Evolutionary conservation across 1,139 yeast genomes (phyloP), one percentile per base, ranked within the genome.

Genomic region (Casaregolazyma suthepensis): DNA sequence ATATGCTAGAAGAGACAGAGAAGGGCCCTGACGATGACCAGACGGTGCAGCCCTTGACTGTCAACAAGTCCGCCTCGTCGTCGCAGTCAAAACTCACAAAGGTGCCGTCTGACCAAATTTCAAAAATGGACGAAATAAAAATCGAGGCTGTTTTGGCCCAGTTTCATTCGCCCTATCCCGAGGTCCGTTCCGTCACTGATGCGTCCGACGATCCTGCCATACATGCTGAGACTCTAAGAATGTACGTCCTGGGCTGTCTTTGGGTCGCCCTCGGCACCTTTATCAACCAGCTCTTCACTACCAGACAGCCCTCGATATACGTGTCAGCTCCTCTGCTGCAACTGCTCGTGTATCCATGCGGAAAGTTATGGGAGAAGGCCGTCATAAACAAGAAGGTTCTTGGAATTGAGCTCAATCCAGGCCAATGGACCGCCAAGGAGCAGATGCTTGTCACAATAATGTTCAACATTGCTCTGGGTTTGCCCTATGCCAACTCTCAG

Each of bases 381-480:
- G 29, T 51, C 23, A 50, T 50, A 12, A 40, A 31, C 9, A 13
- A 23, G 7, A n/a, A 26, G 18, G 42, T 26, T 5, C 12, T 26
- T n/a, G 52, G 68, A 43, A 54, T 82, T 17, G 87, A 87, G 4
- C 74, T 75, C 53, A 75, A 82, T 66, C 82, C 83, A 1, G 84
- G 84, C 6, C 81, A 82, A 5, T 85, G 88, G 87, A 72, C 76
- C 37, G 75, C 71, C 61, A 85, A 85, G 66, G 93, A 85, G 64
- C 88, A 85, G 71, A 80, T 82, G 82, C 71, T 81, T 56, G 73
- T 43, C 66, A 74, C 55, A 13, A 54, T 54, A 5, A 54, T 54
- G 56, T 54, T 54, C 49, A 54, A 50, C 31, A 51, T 54, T 75
- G 76, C 55, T 76, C 73, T 20, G 69, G 73, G 74, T 23, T 65